Evolutionary conservation across 192 early-diverging fungal species (phyloP).

Genomic region (Entophlyctis luteolus): DNA sequence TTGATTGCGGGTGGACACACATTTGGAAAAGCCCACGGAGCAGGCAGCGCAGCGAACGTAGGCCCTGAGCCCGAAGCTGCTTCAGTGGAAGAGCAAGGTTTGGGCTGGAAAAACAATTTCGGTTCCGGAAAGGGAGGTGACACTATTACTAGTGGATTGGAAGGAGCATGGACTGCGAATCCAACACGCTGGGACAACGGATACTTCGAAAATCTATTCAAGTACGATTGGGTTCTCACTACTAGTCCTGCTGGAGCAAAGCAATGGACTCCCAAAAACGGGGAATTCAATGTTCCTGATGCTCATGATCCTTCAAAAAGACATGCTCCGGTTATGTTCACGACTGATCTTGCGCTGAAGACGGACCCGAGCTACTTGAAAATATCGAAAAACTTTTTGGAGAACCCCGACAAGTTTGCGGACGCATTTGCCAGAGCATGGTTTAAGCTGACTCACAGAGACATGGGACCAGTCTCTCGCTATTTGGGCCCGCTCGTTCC

Average conservation of each 20-base stretch:
- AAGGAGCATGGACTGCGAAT: slow-evolving; percentile 29
- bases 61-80: slow-evolving; percentile 17
- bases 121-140: slow-evolving; percentile 29
- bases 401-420: slow-evolving; percentile 17
- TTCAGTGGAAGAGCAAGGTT: slow-evolving; percentile 6
- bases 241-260: slow-evolving; percentile 31
- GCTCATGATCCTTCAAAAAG: background rate
- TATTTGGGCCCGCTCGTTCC: slow-evolving; percentile 27
- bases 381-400: slow-evolving; percentile 10
- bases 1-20: slow-evolving; percentile 28
- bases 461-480: slow-evolving; percentile 34
- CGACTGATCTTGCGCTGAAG: slow-evolving; percentile 23
- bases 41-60: slow-evolving; percentile 17
- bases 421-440: slow-evolving; percentile 35
- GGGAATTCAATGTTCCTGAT: background rate
- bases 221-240: slow-evolving; percentile 20
- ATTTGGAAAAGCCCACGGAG: slow-evolving; percentile 25
- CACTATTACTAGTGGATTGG: slow-evolving; percentile 29
- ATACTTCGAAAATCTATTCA: slow-evolving; percentile 32
- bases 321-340: slow-evolving; percentile 18
- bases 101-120: slow-evolving; percentile 22
- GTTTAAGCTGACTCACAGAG: slow-evolving; percentile 37
- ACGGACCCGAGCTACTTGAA: slow-evolving; percentile 14
- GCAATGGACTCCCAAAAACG: slow-evolving; percentile 27
- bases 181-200: slow-evolving; percentile 28